Evolutionary conservation across 2,329 filamentous ascomycete species (phyloP).

Genomic region (Fusarium pilosicola): DNA sequence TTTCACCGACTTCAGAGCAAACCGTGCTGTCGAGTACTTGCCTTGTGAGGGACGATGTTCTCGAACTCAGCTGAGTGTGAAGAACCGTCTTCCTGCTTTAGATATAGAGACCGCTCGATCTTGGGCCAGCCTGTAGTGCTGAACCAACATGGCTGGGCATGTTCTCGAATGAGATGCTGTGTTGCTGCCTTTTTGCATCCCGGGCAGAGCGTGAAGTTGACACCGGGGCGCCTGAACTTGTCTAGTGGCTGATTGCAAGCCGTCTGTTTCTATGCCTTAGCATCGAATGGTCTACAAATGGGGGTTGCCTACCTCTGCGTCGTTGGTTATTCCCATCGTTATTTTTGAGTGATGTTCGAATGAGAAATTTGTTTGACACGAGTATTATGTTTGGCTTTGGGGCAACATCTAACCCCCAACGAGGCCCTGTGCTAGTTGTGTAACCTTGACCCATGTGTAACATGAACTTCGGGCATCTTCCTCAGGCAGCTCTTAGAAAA

Average conservation of each 20-base stretch:
- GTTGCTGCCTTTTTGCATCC: background rate
- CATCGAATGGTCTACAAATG: fast-evolving
- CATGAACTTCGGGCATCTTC: background rate
- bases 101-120: background rate
- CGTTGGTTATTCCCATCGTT: background rate
- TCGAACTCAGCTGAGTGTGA: background rate
- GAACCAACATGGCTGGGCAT: background rate
- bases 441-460: background rate
- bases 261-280: background rate
- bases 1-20: background rate
- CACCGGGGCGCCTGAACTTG: background rate
- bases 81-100: background rate
- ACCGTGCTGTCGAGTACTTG: fast-evolving
- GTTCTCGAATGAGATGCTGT: background rate
- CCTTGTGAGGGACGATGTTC: background rate
- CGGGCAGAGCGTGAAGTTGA: background rate
- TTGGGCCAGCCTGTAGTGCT: background rate
- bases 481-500: too few species aligned
- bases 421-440: fast-evolving
- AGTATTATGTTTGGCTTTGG: background rate
- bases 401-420: background rate
- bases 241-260: background rate
- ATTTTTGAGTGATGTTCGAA: background rate
- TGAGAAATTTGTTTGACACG: background rate
- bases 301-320: background rate